These are phyloP conservation scores for Medakamo hakoo DNA, from an alignment of 139 green algal species.

Conservation along the genomic window DNA sequence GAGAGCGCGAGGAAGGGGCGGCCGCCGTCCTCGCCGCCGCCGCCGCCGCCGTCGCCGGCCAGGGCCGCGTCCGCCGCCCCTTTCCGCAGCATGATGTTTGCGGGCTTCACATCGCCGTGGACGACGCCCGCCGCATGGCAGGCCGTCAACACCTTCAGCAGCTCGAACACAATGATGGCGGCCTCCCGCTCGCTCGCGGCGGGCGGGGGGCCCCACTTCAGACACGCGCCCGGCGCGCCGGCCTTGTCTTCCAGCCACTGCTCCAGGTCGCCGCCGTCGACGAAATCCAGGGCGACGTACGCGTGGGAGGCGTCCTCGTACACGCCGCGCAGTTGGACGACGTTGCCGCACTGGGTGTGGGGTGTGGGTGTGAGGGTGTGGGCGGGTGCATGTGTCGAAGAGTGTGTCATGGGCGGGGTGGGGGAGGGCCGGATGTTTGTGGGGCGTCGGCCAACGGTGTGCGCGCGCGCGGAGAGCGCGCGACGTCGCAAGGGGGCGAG, in stretches of 20 bases:
- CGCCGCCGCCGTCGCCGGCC: too few species aligned
- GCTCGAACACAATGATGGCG: constrained; percentile 1
- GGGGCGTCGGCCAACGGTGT: too few species aligned
- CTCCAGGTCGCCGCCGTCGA: constrained; percentile 14
- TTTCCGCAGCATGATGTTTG: constrained; percentile 54
- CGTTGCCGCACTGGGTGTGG: constrained; percentile 1
- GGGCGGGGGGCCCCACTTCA: too few species aligned
- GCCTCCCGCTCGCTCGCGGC: constrained; percentile 1
- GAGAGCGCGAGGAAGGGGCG: background rate
- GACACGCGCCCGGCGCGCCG: too few species aligned
- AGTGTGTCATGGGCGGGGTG: too few species aligned
- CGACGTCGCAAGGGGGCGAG: too few species aligned
- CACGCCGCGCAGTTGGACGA: constrained; percentile 12
- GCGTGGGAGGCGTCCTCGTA: constrained; percentile 17
- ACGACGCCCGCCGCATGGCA: constrained; percentile 29
- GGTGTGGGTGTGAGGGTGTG: too few species aligned
- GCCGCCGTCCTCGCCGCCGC: too few species aligned
- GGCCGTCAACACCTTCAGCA: constrained; percentile 7
- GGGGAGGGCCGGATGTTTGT: too few species aligned
- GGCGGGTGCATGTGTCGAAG: too few species aligned
- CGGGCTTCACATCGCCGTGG: constrained; percentile 68
- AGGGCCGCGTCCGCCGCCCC: background rate
- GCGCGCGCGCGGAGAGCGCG: too few species aligned
- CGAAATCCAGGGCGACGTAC: constrained; percentile 19
- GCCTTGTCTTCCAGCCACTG: background rate